These are phyloP conservation scores for Stephania yunnanensis DNA, from an alignment of 164 flowering plant species.

Conservation along the genomic window DNA sequence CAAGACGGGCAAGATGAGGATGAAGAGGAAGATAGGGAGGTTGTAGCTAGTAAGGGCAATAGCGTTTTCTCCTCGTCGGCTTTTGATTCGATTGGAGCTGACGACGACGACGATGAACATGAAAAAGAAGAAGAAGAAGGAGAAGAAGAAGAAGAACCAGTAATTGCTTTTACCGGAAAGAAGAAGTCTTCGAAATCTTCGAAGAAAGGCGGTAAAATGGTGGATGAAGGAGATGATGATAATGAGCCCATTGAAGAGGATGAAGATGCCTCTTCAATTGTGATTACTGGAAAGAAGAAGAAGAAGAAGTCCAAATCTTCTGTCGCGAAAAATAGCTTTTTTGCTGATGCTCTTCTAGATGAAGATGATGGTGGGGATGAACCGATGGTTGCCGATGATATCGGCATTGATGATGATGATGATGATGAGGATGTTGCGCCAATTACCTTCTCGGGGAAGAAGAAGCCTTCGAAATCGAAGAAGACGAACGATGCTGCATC, in stretches of 20 bases:
- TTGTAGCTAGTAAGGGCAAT: not conserved
- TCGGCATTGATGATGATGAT: not conserved
- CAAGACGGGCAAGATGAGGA: not conserved
- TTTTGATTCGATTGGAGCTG: conserved; percentile 19
- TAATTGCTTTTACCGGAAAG: conserved; percentile 35
- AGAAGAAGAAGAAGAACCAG: conserved; percentile 24
- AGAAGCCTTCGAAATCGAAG: conserved; percentile 52
- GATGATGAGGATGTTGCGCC: conserved; percentile 19
- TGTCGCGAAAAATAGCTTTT: conserved; percentile 18
- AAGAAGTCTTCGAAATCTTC: conserved; percentile 40
- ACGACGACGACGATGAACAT: conserved; percentile 9
- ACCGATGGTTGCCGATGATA: conserved; percentile 4
- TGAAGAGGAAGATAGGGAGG: not conserved
- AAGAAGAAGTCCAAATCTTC: conserved; percentile 28
- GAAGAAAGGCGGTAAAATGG: conserved; percentile 19
- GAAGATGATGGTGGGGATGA: conserved; percentile 15
- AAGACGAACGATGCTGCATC: conserved; percentile 25
- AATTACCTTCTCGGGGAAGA: conserved; percentile 50
- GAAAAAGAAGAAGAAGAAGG: conserved; percentile 28
- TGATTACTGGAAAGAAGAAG: not conserved
- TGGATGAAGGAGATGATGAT: not conserved
- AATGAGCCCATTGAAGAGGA: too few relatives aligned
- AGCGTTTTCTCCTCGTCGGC: conserved; percentile 6
- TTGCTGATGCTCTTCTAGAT: conserved; percentile 22
- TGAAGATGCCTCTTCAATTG: not conserved